Percentiles rank a stretch among this genome's conserved stretches.
phyloP scores from a whole-genome alignment of 805 yeast genomes.

The Dipodascus albidus region DNA sequence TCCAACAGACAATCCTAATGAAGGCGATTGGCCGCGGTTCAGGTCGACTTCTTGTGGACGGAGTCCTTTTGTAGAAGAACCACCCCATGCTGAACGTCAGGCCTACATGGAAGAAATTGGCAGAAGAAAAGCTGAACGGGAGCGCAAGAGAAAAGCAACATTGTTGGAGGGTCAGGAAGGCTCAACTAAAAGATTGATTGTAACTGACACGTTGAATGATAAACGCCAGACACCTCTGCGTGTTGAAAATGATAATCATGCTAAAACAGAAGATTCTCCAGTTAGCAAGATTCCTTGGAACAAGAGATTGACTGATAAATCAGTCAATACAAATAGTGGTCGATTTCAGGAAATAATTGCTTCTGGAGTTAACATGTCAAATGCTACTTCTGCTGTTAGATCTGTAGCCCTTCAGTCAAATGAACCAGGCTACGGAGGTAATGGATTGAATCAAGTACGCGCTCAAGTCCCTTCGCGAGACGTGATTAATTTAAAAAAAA shows the following conservation, averaged over 20 bases:
- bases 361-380: constrained; percentile 34
- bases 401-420: constrained; percentile 24
- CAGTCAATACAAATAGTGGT: constrained; percentile 18
- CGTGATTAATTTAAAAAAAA: constrained; percentile 32
- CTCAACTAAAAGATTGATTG: constrained; percentile 45
- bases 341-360: constrained; percentile 44
- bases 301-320: constrained; percentile 6
- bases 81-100: neutral
- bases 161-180: constrained; percentile 20
- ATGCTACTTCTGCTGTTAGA: constrained; percentile 26
- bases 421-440: constrained; percentile 10
- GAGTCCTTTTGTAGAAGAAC: constrained; percentile 54
- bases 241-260: constrained; percentile 27
- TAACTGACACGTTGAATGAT: constrained; percentile 22
- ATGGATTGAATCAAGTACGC: constrained; percentile 21
- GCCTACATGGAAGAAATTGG: neutral
- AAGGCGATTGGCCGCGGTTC: constrained; percentile 48
- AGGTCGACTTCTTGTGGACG: constrained; percentile 58
- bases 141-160: constrained; percentile 1
- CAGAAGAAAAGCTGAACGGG: constrained; percentile 5
- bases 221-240: constrained; percentile 21
- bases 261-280: constrained; percentile 12
- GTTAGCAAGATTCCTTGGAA: constrained; percentile 22
- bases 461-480: constrained; percentile 28
- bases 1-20: constrained; percentile 23